Conservation (phyloP, 176 grass and related monocot genomes). For the Phoenix roebelenii region DNA sequence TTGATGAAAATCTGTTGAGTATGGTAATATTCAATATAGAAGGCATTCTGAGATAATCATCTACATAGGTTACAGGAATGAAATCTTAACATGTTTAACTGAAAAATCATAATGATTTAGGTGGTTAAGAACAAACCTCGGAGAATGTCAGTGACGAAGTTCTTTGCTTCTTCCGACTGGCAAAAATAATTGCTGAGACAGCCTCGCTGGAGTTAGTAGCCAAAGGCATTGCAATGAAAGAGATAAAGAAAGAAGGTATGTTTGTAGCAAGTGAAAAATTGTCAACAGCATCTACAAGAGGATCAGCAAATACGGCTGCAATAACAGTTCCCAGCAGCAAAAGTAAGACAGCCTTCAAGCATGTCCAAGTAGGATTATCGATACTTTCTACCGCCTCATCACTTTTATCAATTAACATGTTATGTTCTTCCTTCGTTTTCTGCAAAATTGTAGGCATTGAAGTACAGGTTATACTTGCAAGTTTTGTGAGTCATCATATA, state of each 20-base stretch:
- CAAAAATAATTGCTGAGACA: conserved; percentile 84
- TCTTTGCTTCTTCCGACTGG: conserved; percentile 72
- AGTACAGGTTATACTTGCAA: no score
- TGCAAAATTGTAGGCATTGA: conserved; percentile 27
- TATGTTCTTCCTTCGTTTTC: conserved; percentile 56
- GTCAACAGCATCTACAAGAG: conserved; percentile 85
- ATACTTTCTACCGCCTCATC: conserved; percentile 66
- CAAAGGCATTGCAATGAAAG: conserved; percentile 80
- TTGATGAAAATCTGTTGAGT: no score
- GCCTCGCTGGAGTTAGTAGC: conserved; percentile 99
- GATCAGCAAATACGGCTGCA: conserved; percentile 70
- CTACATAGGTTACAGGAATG: no score
- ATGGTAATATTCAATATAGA: no score
- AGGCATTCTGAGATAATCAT: no score
- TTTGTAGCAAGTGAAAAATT: conserved; percentile 77
- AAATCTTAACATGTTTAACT: no score
- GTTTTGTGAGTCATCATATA: no score
- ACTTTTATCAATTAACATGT: conserved; percentile 37
- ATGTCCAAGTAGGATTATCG: conserved; percentile 46
- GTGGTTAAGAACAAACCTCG: conserved; percentile 36
- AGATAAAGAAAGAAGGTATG: conserved; percentile 93
- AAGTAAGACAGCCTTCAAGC: conserved; percentile 46
- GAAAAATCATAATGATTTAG: no score
- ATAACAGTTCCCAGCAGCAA: conserved; percentile 63
- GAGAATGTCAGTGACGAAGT: conserved; percentile 86